Evolutionary conservation across 2,329 filamentous ascomycete species (phyloP), one percentile per base, ranked within the genome.

Genomic region (Apiospora rasikravindrae): DNA sequence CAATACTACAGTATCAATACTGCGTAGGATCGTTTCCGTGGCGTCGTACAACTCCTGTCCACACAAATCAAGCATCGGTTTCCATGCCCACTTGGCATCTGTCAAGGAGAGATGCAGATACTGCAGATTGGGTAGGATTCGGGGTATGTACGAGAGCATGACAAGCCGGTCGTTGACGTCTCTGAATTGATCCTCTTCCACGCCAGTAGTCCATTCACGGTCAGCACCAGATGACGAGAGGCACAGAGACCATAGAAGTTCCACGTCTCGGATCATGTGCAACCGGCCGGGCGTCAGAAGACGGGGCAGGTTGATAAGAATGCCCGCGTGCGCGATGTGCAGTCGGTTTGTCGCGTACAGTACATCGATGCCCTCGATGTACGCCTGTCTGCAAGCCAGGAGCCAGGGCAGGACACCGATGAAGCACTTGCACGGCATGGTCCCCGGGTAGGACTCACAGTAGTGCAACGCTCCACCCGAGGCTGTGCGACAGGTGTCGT

Each of bases 1-100:
- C 29, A 67, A 10, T 13, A 73, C 24, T 37, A 71, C 19, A n/a
- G 70, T 37, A 26, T 73, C 72, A 61, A 73, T 53, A 40, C 24
- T 29, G 16, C 26, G 72, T 70, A 73, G 51, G 66, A 73, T 6
- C 42, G 37, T 44, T 70, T 70, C 72, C n/a, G 70, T 71, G 14
- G 37, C 67, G 5, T 70, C 57, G 29, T 73, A 73, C 29, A 71
- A n/a, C n/a, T 57, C 61, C 11, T 69, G 71, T 16, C 44, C 64
- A n/a, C 64, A 40, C 7, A 67, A 6, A 2, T 24, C 33, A 24
- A 2, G 24, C 24, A 16, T 19, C 5, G 33, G n/a, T 11, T 67
- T 16, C 40, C 40, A 26, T 16, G 37, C 40, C 33, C 33, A 16
- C 40, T 1, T n/a, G 4, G 13, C 40, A 42, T 67, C 64, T 45